A percentile compares a stretch with the other conserved stretches of the same genome.
phyloP scores from a whole-genome alignment of 208 protist genomes.

The Trypanosomatidae sp. region DNA sequence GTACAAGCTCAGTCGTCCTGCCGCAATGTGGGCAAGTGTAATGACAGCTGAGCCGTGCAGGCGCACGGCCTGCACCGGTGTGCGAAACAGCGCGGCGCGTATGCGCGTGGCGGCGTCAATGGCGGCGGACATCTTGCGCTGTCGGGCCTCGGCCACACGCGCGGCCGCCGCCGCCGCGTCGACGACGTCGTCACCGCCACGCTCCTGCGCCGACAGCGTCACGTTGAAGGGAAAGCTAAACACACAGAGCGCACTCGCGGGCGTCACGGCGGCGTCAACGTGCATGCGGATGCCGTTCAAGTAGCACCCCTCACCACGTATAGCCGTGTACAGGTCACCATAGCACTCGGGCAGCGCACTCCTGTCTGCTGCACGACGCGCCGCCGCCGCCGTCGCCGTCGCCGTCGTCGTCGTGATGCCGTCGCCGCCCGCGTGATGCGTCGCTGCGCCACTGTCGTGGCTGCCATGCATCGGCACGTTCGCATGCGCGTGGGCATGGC shows the following conservation, averaged over 20 bases:
- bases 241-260: constrained; percentile 13
- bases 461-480: background rate
- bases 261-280: constrained; percentile 8
- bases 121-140: constrained; percentile 11
- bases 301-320: constrained; percentile 40
- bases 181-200: background rate
- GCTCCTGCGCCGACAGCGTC: constrained; percentile 8
- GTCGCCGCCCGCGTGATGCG: too few relatives aligned
- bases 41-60: constrained; percentile 25
- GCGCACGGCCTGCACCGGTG: constrained; percentile 22
- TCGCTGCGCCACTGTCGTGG: background rate
- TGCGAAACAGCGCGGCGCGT: constrained; percentile 7
- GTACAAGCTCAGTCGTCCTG: constrained; percentile 44
- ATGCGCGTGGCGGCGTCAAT: constrained; percentile 20
- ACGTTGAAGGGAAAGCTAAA: constrained; percentile 30
- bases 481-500: background rate
- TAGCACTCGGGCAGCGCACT: constrained; percentile 7
- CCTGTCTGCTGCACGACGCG: background rate
- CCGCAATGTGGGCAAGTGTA: constrained; percentile 33
- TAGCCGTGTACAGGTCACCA: constrained; percentile 59
- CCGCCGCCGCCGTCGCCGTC: background rate
- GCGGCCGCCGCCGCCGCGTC: background rate
- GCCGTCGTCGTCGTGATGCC: too few relatives aligned
- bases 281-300: constrained; percentile 35
- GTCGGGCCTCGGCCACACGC: background rate